phyloP scores from a whole-genome alignment of 1,284 basidiomycete species.

The Tylopilus sp. region DNA sequence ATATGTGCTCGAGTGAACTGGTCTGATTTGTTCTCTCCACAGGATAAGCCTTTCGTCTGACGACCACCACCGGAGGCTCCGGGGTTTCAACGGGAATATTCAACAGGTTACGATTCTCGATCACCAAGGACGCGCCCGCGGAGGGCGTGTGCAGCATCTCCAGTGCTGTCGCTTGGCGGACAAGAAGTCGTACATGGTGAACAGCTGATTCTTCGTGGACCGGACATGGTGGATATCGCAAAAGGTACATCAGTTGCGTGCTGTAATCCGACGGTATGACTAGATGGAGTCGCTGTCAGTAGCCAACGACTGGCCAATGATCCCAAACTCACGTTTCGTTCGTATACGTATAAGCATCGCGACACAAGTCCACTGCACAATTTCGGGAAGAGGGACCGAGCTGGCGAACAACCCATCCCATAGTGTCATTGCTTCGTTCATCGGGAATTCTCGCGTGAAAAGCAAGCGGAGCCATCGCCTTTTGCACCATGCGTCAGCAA shows the following conservation, averaged over 20 bases:
- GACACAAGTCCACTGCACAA: conserved; percentile 82
- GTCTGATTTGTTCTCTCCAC: conserved; percentile 30
- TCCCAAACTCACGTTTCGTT: conserved; percentile 62
- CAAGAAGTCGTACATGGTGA: conserved; percentile 64
- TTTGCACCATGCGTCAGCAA: conserved; percentile 14
- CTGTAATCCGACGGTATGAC: conserved; percentile 86
- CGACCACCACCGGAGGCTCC: conserved; percentile 42
- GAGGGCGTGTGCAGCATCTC: conserved; percentile 70
- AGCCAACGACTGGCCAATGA: conserved; percentile 4
- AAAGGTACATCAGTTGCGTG: conserved; percentile 72
- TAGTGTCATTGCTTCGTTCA: conserved; percentile 71
- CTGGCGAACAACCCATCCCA: conserved; percentile 93
- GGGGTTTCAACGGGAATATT: conserved; percentile 66
- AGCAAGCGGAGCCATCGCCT: conserved; percentile 89
- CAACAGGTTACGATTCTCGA: conserved; percentile 78
- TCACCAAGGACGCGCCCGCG: conserved; percentile 68
- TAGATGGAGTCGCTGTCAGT: conserved; percentile 31
- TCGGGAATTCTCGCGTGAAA: conserved; percentile 83
- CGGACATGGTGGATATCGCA: conserved; percentile 74
- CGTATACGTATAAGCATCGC: conserved; percentile 91
- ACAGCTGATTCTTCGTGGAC: conserved; percentile 32
- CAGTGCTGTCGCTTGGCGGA: conserved; percentile 78
- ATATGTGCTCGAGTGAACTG: conserved; percentile 19
- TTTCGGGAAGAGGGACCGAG: conserved; percentile 59
- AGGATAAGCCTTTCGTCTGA: conserved; percentile 36